Conservation (phyloP, 345 rosid species). For the Theobroma cacao region DNA sequence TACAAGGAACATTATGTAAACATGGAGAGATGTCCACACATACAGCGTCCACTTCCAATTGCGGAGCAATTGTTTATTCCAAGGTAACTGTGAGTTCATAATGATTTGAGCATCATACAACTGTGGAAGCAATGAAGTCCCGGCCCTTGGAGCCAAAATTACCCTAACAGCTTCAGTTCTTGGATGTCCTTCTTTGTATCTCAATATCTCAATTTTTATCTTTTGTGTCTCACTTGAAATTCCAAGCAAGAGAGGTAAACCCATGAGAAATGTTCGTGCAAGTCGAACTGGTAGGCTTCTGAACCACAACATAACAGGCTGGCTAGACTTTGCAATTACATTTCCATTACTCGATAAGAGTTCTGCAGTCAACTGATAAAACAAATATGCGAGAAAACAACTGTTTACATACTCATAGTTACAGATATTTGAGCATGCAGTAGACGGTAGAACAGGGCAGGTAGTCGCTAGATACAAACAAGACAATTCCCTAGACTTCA, state of each 20-base stretch:
- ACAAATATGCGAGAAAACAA: neutral
- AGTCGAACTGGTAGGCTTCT: constrained; percentile 67
- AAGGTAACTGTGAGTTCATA: constrained; percentile 56
- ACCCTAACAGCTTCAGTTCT: constrained; percentile 55
- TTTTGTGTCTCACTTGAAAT: constrained; percentile 64
- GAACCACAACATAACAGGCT: constrained; percentile 66
- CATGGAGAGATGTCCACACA: constrained; percentile 60
- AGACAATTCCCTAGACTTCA: neutral
- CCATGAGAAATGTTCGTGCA: constrained; percentile 46
- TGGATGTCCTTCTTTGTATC: constrained; percentile 56
- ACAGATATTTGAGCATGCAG: neutral
- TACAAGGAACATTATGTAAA: constrained; percentile 37
- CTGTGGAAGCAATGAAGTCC: constrained; percentile 57
- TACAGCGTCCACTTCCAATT: constrained; percentile 81
- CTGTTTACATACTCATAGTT: neutral
- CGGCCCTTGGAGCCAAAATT: constrained; percentile 59
- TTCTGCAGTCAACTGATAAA: constrained; percentile 62
- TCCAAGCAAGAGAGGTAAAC: constrained; percentile 59
- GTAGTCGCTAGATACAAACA: neutral
- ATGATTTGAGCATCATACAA: constrained; percentile 58
- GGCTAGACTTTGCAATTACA: constrained; percentile 56
- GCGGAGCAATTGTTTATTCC: constrained; percentile 54
- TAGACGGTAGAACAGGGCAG: neutral
- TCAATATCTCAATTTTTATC: constrained; percentile 39
- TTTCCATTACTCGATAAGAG: constrained; percentile 43